These are phyloP conservation scores for Lophiostoma macrostomum DNA, from an alignment of 495 filamentous ascomycete genomes.

Conservation along the genomic window DNA sequence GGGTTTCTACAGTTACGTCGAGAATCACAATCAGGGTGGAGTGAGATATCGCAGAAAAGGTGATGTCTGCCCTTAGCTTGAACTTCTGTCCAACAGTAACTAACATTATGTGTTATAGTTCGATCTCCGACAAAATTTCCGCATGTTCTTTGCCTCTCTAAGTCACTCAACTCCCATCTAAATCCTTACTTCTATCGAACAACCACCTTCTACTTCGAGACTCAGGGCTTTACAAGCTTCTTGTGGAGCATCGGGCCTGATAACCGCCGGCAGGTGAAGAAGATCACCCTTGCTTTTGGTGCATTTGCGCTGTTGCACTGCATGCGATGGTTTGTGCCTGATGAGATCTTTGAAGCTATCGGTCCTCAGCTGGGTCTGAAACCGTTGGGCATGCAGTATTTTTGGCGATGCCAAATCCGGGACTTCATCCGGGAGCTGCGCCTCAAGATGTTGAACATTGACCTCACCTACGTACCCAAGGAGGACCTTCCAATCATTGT, in stretches of 20 bases:
- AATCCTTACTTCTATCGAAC: slow-evolving; percentile 16
- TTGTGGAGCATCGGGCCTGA: slow-evolving; percentile 14
- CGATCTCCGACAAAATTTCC: neutral
- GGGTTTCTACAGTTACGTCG: neutral
- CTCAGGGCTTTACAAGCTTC: slow-evolving; percentile 15
- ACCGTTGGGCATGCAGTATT: slow-evolving; percentile 9
- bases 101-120: no score
- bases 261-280: slow-evolving; percentile 6
- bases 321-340: slow-evolving; percentile 17
- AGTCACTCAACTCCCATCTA: slow-evolving; percentile 2
- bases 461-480: neutral
- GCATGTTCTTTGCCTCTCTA: slow-evolving; percentile 12
- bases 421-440: slow-evolving; percentile 10
- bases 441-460: slow-evolving; percentile 11
- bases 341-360: slow-evolving; percentile 17
- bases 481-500: slow-evolving; percentile 11
- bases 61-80: no score
- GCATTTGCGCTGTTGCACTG: neutral
- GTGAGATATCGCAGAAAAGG: no score
- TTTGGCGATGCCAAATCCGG: slow-evolving; percentile 23
- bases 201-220: slow-evolving; percentile 15
- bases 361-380: neutral
- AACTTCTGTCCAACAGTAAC: no score
- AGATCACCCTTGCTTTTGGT: slow-evolving; percentile 9
- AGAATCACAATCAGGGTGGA: no score